Conservation (phyloP, 2,329 filamentous ascomycete genomes). For the Cercospora zeina region DNA sequence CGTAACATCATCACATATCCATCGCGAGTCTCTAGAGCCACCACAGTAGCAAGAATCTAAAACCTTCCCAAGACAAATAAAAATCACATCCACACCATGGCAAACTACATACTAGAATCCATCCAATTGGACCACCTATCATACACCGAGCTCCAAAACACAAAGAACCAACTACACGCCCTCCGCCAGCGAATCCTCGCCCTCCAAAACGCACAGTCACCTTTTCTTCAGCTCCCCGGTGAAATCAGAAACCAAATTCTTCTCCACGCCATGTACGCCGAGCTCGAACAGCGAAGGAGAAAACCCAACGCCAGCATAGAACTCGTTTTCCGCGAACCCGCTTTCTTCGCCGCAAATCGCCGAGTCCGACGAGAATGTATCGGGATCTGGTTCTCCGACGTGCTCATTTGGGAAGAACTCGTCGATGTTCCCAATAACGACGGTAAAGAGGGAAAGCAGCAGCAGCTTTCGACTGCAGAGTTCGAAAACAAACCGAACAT, state of each 20-base stretch:
- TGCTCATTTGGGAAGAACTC: slow-evolving; percentile 30
- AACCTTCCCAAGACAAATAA: neutral
- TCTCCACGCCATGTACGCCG: slow-evolving; percentile 25
- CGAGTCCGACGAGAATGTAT: slow-evolving; percentile 25
- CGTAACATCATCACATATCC: neutral
- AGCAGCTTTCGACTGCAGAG: neutral
- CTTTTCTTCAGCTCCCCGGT: slow-evolving; percentile 22
- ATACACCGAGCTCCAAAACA: slow-evolving; percentile 22
- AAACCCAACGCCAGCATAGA: slow-evolving; percentile 13
- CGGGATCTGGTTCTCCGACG: slow-evolving; percentile 25
- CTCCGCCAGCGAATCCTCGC: slow-evolving; percentile 26
- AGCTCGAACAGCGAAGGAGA: slow-evolving; percentile 21
- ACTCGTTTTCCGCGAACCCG: slow-evolving; percentile 17
- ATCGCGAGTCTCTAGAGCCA: no score
- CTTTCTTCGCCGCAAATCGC: slow-evolving; percentile 23
- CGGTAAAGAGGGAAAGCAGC: neutral
- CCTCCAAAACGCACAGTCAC: slow-evolving; percentile 27
- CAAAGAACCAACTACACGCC: slow-evolving; percentile 23
- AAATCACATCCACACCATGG: neutral
- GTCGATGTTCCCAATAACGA: neutral
- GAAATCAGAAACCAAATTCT: slow-evolving; percentile 29
- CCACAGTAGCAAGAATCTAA: neutral
- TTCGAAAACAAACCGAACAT: slow-evolving; percentile 6
- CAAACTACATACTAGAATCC: slow-evolving; percentile 6
- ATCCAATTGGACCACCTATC: slow-evolving; percentile 21